These are phyloP conservation scores for Ganoderma multipileum DNA, from an alignment of 1,284 basidiomycete species.

Conservation along the genomic window DNA sequence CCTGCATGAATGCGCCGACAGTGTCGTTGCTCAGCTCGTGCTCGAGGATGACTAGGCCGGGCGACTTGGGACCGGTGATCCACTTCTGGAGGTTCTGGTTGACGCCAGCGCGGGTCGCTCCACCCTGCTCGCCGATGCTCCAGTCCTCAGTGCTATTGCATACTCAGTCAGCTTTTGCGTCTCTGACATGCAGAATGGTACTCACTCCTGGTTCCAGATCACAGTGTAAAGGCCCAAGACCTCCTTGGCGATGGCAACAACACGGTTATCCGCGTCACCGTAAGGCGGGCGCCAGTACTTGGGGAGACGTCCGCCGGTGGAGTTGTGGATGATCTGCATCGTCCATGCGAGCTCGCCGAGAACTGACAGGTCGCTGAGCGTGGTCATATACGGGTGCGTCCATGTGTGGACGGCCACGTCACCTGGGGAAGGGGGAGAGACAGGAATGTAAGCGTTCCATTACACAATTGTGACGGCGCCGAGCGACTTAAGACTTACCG, in stretches of 20 bases:
- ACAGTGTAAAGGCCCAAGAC: conserved; percentile 75
- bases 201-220: conserved; percentile 84
- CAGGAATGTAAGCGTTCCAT: neutral
- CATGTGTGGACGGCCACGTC: conserved; percentile 85
- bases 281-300: conserved; percentile 82
- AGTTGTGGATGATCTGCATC: conserved; percentile 82
- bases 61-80: conserved; percentile 68
- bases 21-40: conserved; percentile 78
- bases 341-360: conserved; percentile 87
- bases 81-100: conserved; percentile 57
- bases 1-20: conserved; percentile 72
- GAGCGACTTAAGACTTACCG: conserved; percentile 16
- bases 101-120: conserved; percentile 53
- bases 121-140: conserved; percentile 52
- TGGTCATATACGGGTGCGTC: conserved; percentile 85
- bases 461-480: neutral
- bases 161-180: neutral
- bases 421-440: conserved; percentile 34
- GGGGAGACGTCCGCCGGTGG: conserved; percentile 76
- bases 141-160: conserved; percentile 70
- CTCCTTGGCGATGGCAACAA: conserved; percentile 75
- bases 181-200: neutral
- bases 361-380: conserved; percentile 71
- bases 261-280: conserved; percentile 79
- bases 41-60: conserved; percentile 84